Evolutionary conservation across 768 basidiomycete genomes (phyloP), one percentile per base, ranked within the genome.

Genomic region (Galerina sulciceps): DNA sequence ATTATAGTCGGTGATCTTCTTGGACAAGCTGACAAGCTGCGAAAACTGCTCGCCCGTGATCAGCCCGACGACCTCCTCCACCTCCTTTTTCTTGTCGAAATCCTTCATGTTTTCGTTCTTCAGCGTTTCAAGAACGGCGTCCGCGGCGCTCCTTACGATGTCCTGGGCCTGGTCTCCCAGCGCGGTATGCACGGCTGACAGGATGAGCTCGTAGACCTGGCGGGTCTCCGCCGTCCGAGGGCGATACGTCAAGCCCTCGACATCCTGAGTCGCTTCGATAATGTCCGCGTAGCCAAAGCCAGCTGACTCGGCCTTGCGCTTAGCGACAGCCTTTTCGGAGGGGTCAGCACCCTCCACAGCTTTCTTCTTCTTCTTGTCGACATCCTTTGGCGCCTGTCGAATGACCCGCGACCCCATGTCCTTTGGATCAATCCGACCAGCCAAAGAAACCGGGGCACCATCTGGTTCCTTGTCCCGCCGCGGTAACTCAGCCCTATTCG

Each of bases 121-220:
- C 62, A 99, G 81, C 4, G 85, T 82, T 75, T 96, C 94, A 47
- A 99, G 76, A 1, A 96, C 89, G 0, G 85, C 84, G 73, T 99
- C 96, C n/a, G 97, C 91, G 1, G 97, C 97, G 63, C 91, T 94
- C 17, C 96, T 89, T 47, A 99, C 88, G 67, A 99, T 88, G 62
- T 98, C 96, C 71, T 97, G 95, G 0, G 95, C 93, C 70, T 96
- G 95, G 75, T 97, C 97, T 0, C 96, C 96, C 10, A 99, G 85
- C 1, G 86, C 77, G 8, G 82, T 82, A 69, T 98, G 94, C 2
- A 97, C 90, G 17, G 86, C 75, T 2, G 91, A 85, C 5, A 98
- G 79, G 59, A 99, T 90, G 57, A 96, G 86, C 69, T 97, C 91
- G 76, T 97, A 99, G 0, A 94, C 91, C 64, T 97, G 93, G 9